Base-by-base conservation (phyloP, 2,329 filamentous ascomycete genomes). In the Sclerotiophoma versabilis region DNA sequence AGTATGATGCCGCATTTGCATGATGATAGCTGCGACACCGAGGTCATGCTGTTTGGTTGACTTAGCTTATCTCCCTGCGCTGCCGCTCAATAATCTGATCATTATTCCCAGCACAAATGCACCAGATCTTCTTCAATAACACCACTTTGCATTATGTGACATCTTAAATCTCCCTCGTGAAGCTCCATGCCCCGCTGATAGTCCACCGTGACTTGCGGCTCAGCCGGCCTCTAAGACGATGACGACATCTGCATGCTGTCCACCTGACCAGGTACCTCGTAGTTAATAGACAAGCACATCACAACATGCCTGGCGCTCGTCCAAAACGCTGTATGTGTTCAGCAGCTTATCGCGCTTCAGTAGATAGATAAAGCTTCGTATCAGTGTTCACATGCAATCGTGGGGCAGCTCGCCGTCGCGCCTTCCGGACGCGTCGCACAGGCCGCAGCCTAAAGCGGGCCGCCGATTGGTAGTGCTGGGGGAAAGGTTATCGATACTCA, bases 131-230 rank as follows among this genome's bases (percentile, higher is more conserved):
- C 60, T 63, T 48, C 50, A 37, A 50, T 41, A 45, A 47, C 4
- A 9, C 15, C 33, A 37, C 17, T 19, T 49, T 17, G 12, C 34
- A 14, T 17, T 49, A 36, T 45, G 39, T 60, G 51, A 54, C 46
- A 46, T 42, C 23, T 39, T 33, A 9, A 17, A 9, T 41, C 23
- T 26, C 55, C 32, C 57, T 43, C 50, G 57, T 60, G 60, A 59
- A 60, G 30, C 32, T 48, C 37, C 37, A 14, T 19, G 37, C 26
- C 15, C 38, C 17, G 15, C 57, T 71, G 68, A 68, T 53, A 41
- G 33, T 32, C 12, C 59, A 59, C 60, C 66, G 63, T 73, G 70
- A 72, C 67, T 62, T 69, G 68, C 62, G 64, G 66, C 68, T 68
- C 60, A 64, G 49, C 54, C 54, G 59, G 57, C 36, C 48, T 49